Evolutionary conservation across 768 basidiomycete species (phyloP).

Genomic region (Pisolithus tinctorius): DNA sequence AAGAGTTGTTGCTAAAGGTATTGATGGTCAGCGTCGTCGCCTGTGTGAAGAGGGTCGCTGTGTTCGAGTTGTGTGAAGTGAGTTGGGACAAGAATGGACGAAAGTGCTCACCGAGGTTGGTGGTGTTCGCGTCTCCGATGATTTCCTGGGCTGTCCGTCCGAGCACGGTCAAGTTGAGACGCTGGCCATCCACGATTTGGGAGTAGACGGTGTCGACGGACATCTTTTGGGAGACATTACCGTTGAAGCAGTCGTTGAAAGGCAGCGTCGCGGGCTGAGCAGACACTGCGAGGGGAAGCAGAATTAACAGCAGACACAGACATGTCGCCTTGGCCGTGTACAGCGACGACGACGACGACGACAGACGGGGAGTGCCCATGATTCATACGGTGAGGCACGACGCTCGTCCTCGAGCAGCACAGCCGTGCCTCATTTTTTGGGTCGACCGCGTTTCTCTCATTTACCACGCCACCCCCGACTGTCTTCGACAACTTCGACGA

Average conservation of each 20-base stretch:
- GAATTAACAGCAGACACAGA: constrained; percentile 7
- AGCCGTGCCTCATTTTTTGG: constrained; percentile 11
- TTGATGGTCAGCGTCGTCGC: constrained; percentile 74
- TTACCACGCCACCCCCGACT: neutral
- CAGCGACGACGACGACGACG: constrained; percentile 7
- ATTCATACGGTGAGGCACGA: neutral
- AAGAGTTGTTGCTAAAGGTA: constrained; percentile 63
- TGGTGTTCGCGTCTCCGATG: constrained; percentile 49
- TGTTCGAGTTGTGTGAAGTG: constrained; percentile 6
- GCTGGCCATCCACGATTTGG: constrained; percentile 48
- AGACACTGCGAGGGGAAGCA: constrained; percentile 21
- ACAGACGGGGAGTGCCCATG: constrained; percentile 12
- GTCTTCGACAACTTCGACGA: too few relatives aligned
- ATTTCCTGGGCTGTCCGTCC: constrained; percentile 58
- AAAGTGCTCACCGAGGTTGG: constrained; percentile 53
- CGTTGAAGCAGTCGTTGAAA: constrained; percentile 65
- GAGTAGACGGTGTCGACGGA: constrained; percentile 65
- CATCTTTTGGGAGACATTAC: constrained; percentile 50
- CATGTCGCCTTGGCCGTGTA: neutral
- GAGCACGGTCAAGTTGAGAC: constrained; percentile 66
- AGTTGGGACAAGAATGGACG: neutral
- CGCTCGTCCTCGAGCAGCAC: constrained; percentile 7
- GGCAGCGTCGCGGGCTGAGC: constrained; percentile 56
- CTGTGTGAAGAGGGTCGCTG: constrained; percentile 84
- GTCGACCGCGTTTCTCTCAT: too few relatives aligned